phyloP scores from a whole-genome alignment of 306 rosid species.

The Pyrus bretschneideri region DNA sequence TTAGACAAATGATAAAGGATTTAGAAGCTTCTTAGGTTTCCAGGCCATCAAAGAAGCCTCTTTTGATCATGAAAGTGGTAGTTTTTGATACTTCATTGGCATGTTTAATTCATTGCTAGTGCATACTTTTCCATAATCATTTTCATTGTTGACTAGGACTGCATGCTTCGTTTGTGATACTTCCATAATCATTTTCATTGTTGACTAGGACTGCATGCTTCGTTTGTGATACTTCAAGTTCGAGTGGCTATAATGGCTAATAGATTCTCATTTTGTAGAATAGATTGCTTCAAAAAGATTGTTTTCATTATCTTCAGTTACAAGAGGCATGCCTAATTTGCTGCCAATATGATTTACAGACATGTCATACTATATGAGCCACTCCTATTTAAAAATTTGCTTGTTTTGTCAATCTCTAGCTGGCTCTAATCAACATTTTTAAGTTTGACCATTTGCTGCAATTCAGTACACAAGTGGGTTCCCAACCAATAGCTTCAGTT shows the following conservation, averaged over 20 bases:
- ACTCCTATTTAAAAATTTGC: background rate
- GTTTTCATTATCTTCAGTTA: background rate
- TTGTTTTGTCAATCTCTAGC: background rate
- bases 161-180: too few relatives aligned
- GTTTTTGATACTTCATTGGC: background rate
- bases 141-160: background rate
- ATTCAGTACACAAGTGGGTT: slow-evolving; percentile 92
- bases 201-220: background rate
- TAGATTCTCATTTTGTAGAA: background rate
- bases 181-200: background rate
- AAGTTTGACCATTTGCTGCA: slow-evolving; percentile 19
- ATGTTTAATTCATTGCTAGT: background rate
- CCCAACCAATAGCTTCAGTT: slow-evolving; percentile 88
- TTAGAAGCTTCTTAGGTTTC: background rate
- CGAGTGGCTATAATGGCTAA: background rate
- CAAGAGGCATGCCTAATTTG: background rate
- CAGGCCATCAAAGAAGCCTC: background rate
- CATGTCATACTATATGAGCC: background rate
- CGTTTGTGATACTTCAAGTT: background rate
- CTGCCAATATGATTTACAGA: background rate
- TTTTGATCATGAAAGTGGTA: background rate
- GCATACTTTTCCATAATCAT: background rate
- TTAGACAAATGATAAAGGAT: background rate
- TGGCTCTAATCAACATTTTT: slow-evolving; percentile 13
- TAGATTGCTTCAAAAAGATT: background rate